These are phyloP conservation scores for Paecilomyces fulvus DNA, from an alignment of 2,329 filamentous ascomycete species.

Conservation along the genomic window DNA sequence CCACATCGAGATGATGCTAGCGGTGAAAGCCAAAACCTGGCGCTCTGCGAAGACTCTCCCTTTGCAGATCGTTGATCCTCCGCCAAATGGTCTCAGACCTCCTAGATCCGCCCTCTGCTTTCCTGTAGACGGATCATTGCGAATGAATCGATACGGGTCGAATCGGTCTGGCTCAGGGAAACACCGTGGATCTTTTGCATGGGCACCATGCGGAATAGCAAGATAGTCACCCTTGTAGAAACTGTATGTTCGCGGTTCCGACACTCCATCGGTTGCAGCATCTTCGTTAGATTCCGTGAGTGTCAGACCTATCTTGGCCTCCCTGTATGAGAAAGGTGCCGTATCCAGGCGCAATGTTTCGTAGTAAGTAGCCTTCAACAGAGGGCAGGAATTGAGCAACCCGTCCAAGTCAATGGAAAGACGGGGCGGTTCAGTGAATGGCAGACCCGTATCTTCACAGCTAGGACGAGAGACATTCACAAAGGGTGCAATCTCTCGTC, in stretches of 20 bases:
- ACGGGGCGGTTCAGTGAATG: constrained; percentile 35
- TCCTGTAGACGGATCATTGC: constrained; percentile 27
- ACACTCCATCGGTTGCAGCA: constrained; percentile 17
- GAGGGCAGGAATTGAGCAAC: constrained; percentile 36
- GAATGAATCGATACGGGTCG: constrained; percentile 40
- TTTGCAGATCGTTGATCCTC: constrained; percentile 42
- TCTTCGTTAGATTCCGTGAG: constrained; percentile 33
- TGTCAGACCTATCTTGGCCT: constrained; percentile 30
- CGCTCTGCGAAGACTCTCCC: constrained; percentile 44
- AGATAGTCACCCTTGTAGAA: constrained; percentile 36
- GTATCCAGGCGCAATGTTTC: constrained; percentile 40
- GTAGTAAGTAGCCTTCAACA: constrained; percentile 39
- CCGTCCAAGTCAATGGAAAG: constrained; percentile 34
- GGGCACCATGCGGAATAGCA: constrained; percentile 36
- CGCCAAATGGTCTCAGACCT: constrained; percentile 42
- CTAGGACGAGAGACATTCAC: constrained; percentile 30
- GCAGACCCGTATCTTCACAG: constrained; percentile 30
- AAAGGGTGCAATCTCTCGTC: constrained; percentile 38
- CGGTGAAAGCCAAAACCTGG: constrained; percentile 43
- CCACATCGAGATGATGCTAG: constrained; percentile 48
- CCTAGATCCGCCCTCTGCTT: constrained; percentile 29
- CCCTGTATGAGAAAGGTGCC: constrained; percentile 34
- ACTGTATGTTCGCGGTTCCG: constrained; percentile 29
- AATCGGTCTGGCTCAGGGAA: constrained; percentile 37
- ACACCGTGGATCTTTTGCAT: constrained; percentile 34